A percentile compares a stretch with the other conserved stretches of the same genome.
These are phyloP conservation scores for Cephalotrichum gorgonifer DNA, from an alignment of 2,329 filamentous ascomycete genomes.

Conservation along the genomic window DNA sequence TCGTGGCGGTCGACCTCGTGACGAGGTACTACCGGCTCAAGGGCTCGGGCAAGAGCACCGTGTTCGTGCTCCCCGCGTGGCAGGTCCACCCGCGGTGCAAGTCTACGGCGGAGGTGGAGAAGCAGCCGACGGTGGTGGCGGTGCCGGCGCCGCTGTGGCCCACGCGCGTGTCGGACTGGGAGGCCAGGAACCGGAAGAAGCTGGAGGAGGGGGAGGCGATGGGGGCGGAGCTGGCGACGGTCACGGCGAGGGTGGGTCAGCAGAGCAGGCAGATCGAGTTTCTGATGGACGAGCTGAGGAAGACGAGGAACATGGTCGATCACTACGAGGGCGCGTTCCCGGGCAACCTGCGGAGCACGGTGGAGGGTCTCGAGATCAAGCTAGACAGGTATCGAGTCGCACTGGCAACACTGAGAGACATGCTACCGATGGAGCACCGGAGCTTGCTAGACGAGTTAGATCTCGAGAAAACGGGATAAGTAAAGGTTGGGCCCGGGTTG, in stretches of 20 bases:
- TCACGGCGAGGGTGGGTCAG: slow-evolving; percentile 17
- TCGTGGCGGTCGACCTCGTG: slow-evolving; percentile 36
- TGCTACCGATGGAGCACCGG: background rate
- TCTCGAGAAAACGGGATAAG: no score
- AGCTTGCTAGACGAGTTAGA: background rate
- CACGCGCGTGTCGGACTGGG: slow-evolving; percentile 20
- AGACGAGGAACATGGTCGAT: background rate
- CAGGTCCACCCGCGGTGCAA: slow-evolving; percentile 32
- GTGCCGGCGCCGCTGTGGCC: slow-evolving; percentile 19
- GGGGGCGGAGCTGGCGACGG: slow-evolving; percentile 9
- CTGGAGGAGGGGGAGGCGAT: slow-evolving; percentile 13
- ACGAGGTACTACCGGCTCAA: slow-evolving; percentile 44
- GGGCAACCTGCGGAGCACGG: background rate
- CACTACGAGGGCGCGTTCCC: slow-evolving; percentile 5
- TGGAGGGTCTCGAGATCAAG: slow-evolving; percentile 8
- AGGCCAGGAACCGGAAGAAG: slow-evolving; percentile 13
- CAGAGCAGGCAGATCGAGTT: slow-evolving; percentile 10
- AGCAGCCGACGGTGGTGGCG: slow-evolving; percentile 26
- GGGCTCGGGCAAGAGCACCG: slow-evolving; percentile 29
- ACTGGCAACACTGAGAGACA: background rate
- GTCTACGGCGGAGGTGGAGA: slow-evolving; percentile 34
- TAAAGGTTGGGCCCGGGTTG: background rate
- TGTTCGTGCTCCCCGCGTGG: slow-evolving; percentile 44
- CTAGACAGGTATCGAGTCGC: slow-evolving; percentile 3
- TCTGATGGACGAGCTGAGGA: background rate